Evolutionary conservation across 371 early-diverging fungal genomes (phyloP), one percentile per base, ranked within the genome.

Genomic region (Batkoa obscura): DNA sequence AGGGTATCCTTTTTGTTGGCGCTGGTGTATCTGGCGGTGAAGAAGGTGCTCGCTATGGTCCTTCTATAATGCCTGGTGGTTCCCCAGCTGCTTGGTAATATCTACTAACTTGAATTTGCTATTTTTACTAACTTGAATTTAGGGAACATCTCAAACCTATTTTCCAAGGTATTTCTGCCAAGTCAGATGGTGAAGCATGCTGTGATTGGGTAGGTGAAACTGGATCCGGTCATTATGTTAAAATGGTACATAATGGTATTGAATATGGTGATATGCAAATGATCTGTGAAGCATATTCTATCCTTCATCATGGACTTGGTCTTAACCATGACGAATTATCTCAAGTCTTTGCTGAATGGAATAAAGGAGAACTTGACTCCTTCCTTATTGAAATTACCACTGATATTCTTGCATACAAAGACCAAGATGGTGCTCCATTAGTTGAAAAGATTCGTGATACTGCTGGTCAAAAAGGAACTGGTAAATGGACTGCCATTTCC

Each of bases 161-260:
- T 65, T 91, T 98, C 82, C 92, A 94, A 71, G 81, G 83, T 45
- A 87, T 96, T 62, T 72, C 97, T 57, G 97, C 95, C 68, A 85
- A 87, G 60, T 74, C 76, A 52, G 80, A 79, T 64, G 82, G 81
- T 58, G 82, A 84, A 62, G 87, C 96, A 46, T 99, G 99, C 83
- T 98, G 99, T 70, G 94, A 94, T 72, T 96, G 97, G 94, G 93
- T 99, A 58, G 99, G 99, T 59, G 87, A 88, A 61, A 83, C 86
- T 47, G 99, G 98, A 45, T 86, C 98, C 37, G 99, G 99, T 36
- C 99, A 99, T 79, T 97, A 94, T 71, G 98, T 99, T 67, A 98
- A 99, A 81, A 98, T 97, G 94, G 98, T 99, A 47, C 99, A 98
- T 83, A 99, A 98, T 75, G 98, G 98, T 67, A 99, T 99, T 64